Conservation (phyloP, 495 filamentous ascomycete species). For the Entonaema liquescens region DNA sequence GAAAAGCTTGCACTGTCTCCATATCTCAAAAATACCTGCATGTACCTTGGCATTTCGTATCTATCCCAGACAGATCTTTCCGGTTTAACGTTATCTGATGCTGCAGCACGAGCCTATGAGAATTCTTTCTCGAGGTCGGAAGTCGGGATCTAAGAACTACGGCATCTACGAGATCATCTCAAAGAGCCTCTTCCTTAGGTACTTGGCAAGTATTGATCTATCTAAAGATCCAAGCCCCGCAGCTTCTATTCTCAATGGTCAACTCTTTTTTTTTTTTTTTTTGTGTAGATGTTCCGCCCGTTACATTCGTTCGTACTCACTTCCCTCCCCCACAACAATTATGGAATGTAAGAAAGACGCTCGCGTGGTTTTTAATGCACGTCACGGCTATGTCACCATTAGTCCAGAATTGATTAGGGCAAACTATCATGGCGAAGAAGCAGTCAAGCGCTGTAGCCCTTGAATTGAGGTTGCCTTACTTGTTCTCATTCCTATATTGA, state of each 20-base stretch:
- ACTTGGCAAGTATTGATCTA: background rate
- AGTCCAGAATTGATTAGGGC: slow-evolving; percentile 9
- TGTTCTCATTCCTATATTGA: no score
- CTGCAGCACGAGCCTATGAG: slow-evolving; percentile 32
- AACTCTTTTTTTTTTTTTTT: background rate
- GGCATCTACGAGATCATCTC: slow-evolving; percentile 27
- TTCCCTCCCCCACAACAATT: background rate
- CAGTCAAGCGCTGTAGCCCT: background rate
- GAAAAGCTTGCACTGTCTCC: background rate
- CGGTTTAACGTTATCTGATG: slow-evolving; percentile 43
- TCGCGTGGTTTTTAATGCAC: background rate
- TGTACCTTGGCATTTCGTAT: background rate
- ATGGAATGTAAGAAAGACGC: background rate
- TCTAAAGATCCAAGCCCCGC: background rate
- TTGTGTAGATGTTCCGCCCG: background rate
- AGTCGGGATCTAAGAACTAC: slow-evolving; percentile 31
- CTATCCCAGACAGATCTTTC: slow-evolving; percentile 13
- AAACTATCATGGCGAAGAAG: background rate
- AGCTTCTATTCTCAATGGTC: background rate
- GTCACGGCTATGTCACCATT: slow-evolving; percentile 23
- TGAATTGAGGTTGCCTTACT: no score
- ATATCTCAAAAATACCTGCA: background rate
- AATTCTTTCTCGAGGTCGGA: slow-evolving; percentile 24
- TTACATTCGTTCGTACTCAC: no score
- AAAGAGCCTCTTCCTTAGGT: slow-evolving; percentile 20